Evolutionary conservation across 2,329 filamentous ascomycete genomes (phyloP).

Genomic region (Phaeoacremonium minimum): DNA sequence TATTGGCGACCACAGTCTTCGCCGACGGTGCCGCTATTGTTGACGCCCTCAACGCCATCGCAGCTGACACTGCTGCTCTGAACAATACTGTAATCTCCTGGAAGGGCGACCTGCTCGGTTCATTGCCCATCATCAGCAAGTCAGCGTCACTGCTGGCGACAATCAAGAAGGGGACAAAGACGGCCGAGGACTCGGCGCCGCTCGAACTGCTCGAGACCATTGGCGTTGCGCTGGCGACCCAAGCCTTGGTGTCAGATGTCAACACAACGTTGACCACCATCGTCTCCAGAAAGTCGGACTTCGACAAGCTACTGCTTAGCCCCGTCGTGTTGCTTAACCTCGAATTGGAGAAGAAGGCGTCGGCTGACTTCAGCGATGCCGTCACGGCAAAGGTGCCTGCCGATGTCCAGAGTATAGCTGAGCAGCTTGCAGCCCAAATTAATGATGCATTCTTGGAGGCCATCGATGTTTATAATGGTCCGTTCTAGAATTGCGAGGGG

Average conservation of each 20-base stretch:
- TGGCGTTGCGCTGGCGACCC: conserved; percentile 29
- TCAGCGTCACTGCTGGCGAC: conserved; percentile 31
- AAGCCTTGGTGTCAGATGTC: conserved; percentile 28
- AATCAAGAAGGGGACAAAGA: conserved; percentile 31
- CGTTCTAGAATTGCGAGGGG: too few relatives aligned
- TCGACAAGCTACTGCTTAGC: conserved; percentile 34
- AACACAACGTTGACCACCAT: conserved; percentile 31
- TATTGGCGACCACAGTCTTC: too few relatives aligned
- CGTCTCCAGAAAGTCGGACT: conserved; percentile 34
- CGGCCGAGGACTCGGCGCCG: conserved; percentile 28
- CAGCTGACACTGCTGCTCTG: conserved; percentile 24
- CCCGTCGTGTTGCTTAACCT: conserved; percentile 38
- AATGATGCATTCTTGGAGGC: conserved; percentile 30
- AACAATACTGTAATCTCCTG: conserved; percentile 27
- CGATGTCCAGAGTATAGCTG: conserved; percentile 23
- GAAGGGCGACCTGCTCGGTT: conserved; percentile 30
- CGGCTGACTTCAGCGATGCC: conserved; percentile 28
- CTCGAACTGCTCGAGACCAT: conserved; percentile 33
- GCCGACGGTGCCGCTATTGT: conserved; percentile 28
- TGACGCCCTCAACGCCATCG: conserved; percentile 27
- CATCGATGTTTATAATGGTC: conserved; percentile 25
- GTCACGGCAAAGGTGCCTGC: conserved; percentile 34
- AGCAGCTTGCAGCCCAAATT: conserved; percentile 30
- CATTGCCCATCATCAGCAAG: conserved; percentile 33
- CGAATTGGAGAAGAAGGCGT: conserved; percentile 31